Evolutionary conservation across 1,139 yeast species (phyloP), one percentile per base, ranked within the genome.

Genomic region (Suhomyces anneliseae): DNA sequence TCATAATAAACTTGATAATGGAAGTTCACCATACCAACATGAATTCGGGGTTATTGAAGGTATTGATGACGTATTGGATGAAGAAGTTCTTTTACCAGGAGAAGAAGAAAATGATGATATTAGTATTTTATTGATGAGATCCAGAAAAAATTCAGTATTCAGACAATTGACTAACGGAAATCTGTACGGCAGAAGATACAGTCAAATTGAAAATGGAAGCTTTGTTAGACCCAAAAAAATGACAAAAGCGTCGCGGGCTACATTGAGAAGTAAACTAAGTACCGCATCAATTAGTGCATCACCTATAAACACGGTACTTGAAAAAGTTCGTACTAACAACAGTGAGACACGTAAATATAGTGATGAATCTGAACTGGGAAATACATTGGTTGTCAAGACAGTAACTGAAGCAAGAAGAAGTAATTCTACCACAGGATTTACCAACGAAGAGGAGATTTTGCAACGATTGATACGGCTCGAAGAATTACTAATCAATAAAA

Each of bases 231-330:
- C 48, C 38, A 47, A 45, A 19, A 41, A 40, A 15, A 26, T 45
- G 42, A 36, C 44, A 32, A 19, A 32, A 14, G 43, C 34, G 15
- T 45, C 44, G 2, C 38, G 36, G 37, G 42, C 38, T 27, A 69
- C 74, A 0, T 49, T 70, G 14, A 60, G 65, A 2, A 48, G 52
- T n/a, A 65, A 68, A 45, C 57, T 66, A 46, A 60, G 69, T 40
- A 64, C 70, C 38, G 72, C 72, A 10, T 69, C 74, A 5, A 69
- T 49, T 66, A 12, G 52, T 66, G 39, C 54, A 59, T 27, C 36
- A n/a, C 19, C 34, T 7, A 31, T 33, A n/a, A 39, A 34, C 40
- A 40, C 38, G 35, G 41, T 37, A 27, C 43, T 47, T 35, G 56
- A 48, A 29, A 54, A 52, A 40, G 52, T 52, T n/a, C 44, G 49